phyloP scores from a whole-genome alignment of 1,284 basidiomycete species.

The Sporisorium sorghi region DNA sequence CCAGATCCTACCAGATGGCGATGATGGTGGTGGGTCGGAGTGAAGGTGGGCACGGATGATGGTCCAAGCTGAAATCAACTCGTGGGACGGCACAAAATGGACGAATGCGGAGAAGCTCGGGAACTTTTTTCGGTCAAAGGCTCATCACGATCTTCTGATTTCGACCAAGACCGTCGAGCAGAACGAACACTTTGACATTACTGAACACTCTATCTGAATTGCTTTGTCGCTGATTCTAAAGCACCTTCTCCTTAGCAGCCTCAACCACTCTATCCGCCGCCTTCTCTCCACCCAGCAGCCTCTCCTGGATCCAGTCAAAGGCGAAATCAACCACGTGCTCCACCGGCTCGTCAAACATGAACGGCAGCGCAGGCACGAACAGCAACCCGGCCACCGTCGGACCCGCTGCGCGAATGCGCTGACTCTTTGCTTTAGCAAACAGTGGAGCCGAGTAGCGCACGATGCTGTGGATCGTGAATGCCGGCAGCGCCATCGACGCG shows the following conservation, averaged over 20 bases:
- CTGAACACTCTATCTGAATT: not conserved
- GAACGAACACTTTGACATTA: not conserved
- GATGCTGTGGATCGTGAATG: conserved; percentile 66
- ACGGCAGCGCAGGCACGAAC: conserved; percentile 64
- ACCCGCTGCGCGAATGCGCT: conserved; percentile 79
- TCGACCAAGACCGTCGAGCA: too few species aligned
- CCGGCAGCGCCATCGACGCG: conserved; percentile 62
- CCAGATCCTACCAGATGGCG: not conserved
- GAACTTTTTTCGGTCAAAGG: not conserved
- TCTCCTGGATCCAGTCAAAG: conserved; percentile 71
- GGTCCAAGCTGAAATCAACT: conserved; percentile 7
- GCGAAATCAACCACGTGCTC: conserved; percentile 71
- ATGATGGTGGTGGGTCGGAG: not conserved
- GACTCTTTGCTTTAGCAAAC: conserved; percentile 77
- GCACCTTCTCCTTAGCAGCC: conserved; percentile 42
- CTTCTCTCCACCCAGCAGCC: conserved; percentile 19
- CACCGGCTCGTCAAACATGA: conserved; percentile 69
- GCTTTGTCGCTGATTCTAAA: conserved; percentile 7
- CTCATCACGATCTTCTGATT: too few species aligned
- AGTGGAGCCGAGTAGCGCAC: conserved; percentile 78
- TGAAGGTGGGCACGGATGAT: not conserved
- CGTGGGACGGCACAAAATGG: too few species aligned
- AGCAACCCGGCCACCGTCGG: conserved; percentile 79
- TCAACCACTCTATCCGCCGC: conserved; percentile 34
- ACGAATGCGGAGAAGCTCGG: not conserved